These are phyloP conservation scores for Angomonas ambiguus DNA, from an alignment of 208 protist species.

Conservation along the genomic window DNA sequence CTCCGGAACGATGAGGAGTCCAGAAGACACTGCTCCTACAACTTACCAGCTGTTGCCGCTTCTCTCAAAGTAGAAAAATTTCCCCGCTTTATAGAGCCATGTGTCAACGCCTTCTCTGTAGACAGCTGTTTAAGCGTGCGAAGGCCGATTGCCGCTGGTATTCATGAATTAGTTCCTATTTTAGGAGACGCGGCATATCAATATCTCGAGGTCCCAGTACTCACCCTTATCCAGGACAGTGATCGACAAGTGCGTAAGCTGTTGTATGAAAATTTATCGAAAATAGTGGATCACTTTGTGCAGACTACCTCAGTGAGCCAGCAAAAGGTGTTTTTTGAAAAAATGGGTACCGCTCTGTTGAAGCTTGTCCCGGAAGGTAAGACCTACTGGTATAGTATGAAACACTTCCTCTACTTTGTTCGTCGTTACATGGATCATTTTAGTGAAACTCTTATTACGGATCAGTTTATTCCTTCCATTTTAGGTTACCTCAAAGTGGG, in stretches of 20 bases:
- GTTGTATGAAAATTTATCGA: slow-evolving; percentile 46
- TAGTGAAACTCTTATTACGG: slow-evolving; percentile 39
- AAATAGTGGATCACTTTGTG: slow-evolving; percentile 74
- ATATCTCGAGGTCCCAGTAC: slow-evolving; percentile 65
- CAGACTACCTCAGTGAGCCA: slow-evolving; percentile 27
- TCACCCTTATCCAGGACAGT: slow-evolving; percentile 51
- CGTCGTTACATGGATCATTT: slow-evolving; percentile 51
- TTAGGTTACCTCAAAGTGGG: slow-evolving; percentile 52
- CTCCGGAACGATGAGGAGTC: slow-evolving; percentile 56
- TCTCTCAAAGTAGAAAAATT: slow-evolving; percentile 80
- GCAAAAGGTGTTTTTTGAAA: slow-evolving; percentile 45
- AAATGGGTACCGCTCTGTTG: slow-evolving; percentile 40
- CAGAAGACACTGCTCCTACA: slow-evolving; percentile 81
- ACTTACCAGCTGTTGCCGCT: slow-evolving; percentile 83
- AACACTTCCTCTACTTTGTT: slow-evolving; percentile 55
- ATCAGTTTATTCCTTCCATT: slow-evolving; percentile 65
- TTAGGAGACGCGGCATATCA: slow-evolving; percentile 54
- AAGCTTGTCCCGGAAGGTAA: slow-evolving; percentile 32
- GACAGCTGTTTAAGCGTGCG: slow-evolving; percentile 55
- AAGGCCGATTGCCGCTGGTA: slow-evolving; percentile 62
- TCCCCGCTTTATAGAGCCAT: slow-evolving; percentile 50
- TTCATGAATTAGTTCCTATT: slow-evolving; percentile 83
- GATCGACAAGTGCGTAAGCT: slow-evolving; percentile 46
- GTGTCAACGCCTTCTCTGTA: slow-evolving; percentile 49
- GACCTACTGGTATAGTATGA: slow-evolving; percentile 72